Evolutionary conservation across 2,329 filamentous ascomycete species (phyloP), one percentile per base, ranked within the genome.

Genomic region (Pleurostoma richardsiae): DNA sequence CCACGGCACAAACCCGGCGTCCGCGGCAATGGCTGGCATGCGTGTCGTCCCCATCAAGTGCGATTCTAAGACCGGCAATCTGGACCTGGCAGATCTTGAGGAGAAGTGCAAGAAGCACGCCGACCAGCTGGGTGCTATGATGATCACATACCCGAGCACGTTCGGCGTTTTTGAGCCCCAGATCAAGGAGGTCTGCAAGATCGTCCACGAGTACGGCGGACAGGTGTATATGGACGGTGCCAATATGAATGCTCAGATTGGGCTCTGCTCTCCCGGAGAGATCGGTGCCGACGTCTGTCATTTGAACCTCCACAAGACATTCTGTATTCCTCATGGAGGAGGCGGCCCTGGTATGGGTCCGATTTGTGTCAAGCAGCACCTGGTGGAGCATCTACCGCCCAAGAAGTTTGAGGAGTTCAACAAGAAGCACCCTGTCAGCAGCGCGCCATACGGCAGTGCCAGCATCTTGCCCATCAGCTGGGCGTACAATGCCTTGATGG

Each of bases 201-300:
- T 95, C 30, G 90, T 97, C 19, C 92, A 97, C 70, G 69, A 86
- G 53, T 74, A 95, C 61, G 92, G 92, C 44, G 92, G 92, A 7
- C 89, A 95, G 62, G 92, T 97, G 11, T 97, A 96, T 74, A 96
- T 97, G 92, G 92, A 97, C 63, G 92, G 92, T 42, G 92, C 92
- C 54, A 97, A 97, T 73, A 94, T 96, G 90, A 97, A 96, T 63
- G 92, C 92, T 19, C 92, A 97, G 68, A 96, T 97, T 53, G 92
- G 92, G 10, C 79, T 97, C 8, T 96, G 90, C 73, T 95, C 90
- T 1, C 92, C 92, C 2, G 92, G 92, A 38, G 90, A 95, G 65
- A 95, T 97, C 55, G 92, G 92, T 26, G 92, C 92, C 30, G 92
- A 97, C 64, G 91, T 96, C 38, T 97, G 92, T 78, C 92, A 96